phyloP scores from a whole-genome alignment of 2,329 filamentous ascomycete species.

The Exophiala bonariae region DNA sequence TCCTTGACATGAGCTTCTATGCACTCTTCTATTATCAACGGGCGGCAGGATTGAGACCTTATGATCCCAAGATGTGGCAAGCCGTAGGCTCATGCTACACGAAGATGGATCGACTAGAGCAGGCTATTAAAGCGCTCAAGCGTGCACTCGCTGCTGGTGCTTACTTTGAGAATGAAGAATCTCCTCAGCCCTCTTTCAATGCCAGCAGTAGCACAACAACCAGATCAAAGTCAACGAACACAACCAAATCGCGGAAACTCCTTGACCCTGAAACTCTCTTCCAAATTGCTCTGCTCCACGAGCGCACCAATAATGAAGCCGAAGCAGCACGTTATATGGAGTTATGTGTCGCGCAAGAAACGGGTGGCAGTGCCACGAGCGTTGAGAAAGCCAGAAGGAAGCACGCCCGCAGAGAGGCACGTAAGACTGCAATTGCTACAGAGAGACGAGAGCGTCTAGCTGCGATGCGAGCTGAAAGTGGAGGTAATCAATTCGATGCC shows the following conservation, averaged over 20 bases:
- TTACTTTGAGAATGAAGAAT: constrained; percentile 69
- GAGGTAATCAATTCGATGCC: no score
- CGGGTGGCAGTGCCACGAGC: constrained; percentile 57
- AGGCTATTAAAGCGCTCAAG: constrained; percentile 94
- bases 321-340: constrained; percentile 91
- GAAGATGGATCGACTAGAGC: constrained; percentile 81
- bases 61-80: constrained; percentile 99
- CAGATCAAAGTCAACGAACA: constrained; percentile 4
- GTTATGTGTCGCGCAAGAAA: constrained; percentile 87
- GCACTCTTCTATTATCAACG: constrained; percentile 97
- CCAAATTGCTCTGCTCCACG: constrained; percentile 87
- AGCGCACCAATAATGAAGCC: constrained; percentile 72
- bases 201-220: constrained; percentile 15
- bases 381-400: constrained; percentile 20
- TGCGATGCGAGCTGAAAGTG: constrained; percentile 9
- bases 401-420: constrained; percentile 15
- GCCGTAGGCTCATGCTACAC: constrained; percentile 90
- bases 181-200: constrained; percentile 29
- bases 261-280: constrained; percentile 89
- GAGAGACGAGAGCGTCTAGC: constrained; percentile 14
- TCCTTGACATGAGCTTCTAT: constrained; percentile 97
- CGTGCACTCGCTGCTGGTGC: constrained; percentile 85
- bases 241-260: constrained; percentile 41
- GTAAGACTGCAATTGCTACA: constrained; percentile 12
- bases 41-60: constrained; percentile 86